Evolutionary conservation across 352 stramenopile species (phyloP).

Genomic region (Phytophthora constricta): DNA sequence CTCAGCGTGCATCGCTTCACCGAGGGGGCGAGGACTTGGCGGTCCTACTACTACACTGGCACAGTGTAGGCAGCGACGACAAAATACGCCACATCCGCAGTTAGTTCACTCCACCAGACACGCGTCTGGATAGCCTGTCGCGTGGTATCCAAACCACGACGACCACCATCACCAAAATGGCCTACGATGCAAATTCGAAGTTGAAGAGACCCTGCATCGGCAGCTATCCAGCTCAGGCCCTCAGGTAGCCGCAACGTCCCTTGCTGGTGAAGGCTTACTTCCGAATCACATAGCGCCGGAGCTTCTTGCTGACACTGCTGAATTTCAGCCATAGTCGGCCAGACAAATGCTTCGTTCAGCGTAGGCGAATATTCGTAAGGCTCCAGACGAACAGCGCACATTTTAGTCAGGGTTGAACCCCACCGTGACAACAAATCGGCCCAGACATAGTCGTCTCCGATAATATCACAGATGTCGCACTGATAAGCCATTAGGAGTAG

Average conservation of each 20-base stretch:
- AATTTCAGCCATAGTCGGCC: no score
- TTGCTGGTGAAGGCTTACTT: background rate
- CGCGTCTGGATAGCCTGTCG: background rate
- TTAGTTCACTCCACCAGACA: constrained; percentile 5
- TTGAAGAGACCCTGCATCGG: constrained; percentile 1
- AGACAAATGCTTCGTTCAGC: background rate
- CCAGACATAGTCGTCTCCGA: constrained; percentile 16
- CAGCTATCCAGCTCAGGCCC: constrained; percentile 7
- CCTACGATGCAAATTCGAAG: constrained; percentile 12
- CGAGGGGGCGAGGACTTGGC: background rate
- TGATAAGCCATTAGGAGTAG: constrained; percentile 21
- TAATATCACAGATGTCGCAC: constrained; percentile 24
- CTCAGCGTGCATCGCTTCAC: no score
- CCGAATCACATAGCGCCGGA: no score
- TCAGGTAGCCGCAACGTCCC: background rate
- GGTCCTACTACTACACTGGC: background rate
- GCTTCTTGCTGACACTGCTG: no score
- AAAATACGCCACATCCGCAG: background rate
- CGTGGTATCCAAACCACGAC: constrained; percentile 1
- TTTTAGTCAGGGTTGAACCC: background rate
- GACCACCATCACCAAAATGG: constrained; percentile 12
- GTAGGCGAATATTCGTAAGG: background rate
- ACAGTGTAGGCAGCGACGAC: constrained; percentile 3
- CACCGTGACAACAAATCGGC: constrained; percentile 25
- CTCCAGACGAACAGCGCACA: background rate